phyloP scores from a whole-genome alignment of 768 basidiomycete genomes.

The Sarcodon aspratus region DNA sequence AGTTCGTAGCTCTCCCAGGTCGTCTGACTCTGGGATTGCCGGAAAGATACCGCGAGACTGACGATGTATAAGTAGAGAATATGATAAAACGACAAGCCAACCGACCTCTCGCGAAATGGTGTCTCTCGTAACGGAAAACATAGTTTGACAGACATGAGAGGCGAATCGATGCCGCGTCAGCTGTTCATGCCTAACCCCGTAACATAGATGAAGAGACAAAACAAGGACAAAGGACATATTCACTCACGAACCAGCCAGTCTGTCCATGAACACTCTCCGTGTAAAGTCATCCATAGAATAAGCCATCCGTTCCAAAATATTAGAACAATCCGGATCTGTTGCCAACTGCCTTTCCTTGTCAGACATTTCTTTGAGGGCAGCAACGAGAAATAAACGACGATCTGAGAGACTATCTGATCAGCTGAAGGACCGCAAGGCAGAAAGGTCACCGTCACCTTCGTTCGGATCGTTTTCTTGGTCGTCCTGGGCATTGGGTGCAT shows the following conservation, averaged over 20 bases:
- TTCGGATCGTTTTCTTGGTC: slow-evolving; percentile 49
- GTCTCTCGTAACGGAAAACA: slow-evolving; percentile 55
- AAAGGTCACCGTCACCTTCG: slow-evolving; percentile 36
- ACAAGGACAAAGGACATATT: slow-evolving; percentile 3
- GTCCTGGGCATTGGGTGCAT: slow-evolving; percentile 29
- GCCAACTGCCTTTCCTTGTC: slow-evolving; percentile 84
- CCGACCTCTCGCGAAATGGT: slow-evolving; percentile 63
- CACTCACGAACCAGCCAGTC: slow-evolving; percentile 79
- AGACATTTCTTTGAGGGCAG: slow-evolving; percentile 75
- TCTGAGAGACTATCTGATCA: slow-evolving; percentile 3
- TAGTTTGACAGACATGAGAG: slow-evolving; percentile 91
- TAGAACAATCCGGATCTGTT: slow-evolving; percentile 89
- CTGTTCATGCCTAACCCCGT: slow-evolving; percentile 39
- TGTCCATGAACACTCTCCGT: slow-evolving; percentile 83
- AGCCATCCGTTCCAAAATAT: slow-evolving; percentile 79
- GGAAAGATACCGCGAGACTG: slow-evolving; percentile 49
- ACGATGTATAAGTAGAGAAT: background rate
- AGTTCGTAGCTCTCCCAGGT: slow-evolving; percentile 53
- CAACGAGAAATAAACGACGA: slow-evolving; percentile 10
- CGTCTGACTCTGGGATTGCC: slow-evolving; percentile 29
- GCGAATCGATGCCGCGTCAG: slow-evolving; percentile 79
- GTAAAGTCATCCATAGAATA: slow-evolving; percentile 96
- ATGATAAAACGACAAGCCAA: background rate
- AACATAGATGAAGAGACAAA: slow-evolving; percentile 1
- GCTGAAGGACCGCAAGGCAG: background rate